Evolutionary conservation across 208 protist species (phyloP).

Genomic region (Acanthamoeba lugdunensis): DNA sequence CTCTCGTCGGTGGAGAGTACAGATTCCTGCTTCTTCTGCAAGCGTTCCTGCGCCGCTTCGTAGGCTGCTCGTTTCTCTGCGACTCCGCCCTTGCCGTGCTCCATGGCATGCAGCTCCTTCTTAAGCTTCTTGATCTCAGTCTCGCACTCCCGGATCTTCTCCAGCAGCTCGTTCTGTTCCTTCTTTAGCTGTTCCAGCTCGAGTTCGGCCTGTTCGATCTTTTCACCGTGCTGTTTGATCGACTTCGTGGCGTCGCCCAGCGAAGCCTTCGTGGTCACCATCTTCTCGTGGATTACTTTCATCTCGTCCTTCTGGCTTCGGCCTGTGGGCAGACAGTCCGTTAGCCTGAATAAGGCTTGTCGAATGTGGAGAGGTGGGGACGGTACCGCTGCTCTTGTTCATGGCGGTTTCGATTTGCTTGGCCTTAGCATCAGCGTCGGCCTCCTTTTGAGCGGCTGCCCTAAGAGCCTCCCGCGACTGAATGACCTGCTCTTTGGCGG

Average conservation of each 20-base stretch:
- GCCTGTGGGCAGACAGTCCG: background rate
- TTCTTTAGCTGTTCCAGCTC: constrained; percentile 76
- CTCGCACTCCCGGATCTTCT: constrained; percentile 75
- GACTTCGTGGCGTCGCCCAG: constrained; percentile 70
- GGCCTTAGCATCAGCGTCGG: constrained; percentile 25
- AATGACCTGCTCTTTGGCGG: background rate
- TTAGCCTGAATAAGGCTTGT: background rate
- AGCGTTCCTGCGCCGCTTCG: constrained; percentile 76
- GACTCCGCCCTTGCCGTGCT: constrained; percentile 67
- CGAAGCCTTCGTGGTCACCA: constrained; percentile 20
- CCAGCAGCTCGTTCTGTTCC: constrained; percentile 59
- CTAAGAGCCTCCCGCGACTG: background rate
- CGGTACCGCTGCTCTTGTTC: background rate
- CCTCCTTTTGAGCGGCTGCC: background rate
- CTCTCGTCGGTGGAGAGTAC: constrained; percentile 6
- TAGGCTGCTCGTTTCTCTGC: constrained; percentile 65
- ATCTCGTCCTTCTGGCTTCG: constrained; percentile 53
- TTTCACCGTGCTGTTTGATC: constrained; percentile 74
- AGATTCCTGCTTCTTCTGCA: constrained; percentile 75
- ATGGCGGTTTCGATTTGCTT: constrained; percentile 46
- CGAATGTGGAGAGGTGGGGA: background rate
- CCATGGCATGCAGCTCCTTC: constrained; percentile 37
- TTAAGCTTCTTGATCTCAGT: constrained; percentile 81
- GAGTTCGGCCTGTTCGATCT: constrained; percentile 73
- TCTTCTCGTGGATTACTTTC: constrained; percentile 72